These are phyloP conservation scores for Chrysoporthe deuterocubensis DNA, from an alignment of 2,329 filamentous ascomycete species.

Conservation along the genomic window DNA sequence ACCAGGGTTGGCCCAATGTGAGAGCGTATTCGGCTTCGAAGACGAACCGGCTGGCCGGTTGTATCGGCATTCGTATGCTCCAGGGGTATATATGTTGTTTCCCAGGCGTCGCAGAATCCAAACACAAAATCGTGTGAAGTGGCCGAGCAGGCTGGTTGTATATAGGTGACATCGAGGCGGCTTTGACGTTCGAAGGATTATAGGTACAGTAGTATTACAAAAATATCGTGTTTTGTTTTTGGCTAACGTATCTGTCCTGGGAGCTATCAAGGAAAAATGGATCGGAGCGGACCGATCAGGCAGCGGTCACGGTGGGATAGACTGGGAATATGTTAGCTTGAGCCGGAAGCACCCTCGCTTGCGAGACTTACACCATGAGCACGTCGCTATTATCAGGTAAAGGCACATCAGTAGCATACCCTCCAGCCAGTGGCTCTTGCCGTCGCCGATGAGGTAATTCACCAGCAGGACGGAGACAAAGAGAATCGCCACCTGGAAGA, in stretches of 20 bases:
- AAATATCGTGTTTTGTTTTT: not conserved
- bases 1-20: not conserved
- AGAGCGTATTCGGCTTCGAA: not conserved
- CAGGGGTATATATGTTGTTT: not conserved
- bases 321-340: conserved; percentile 13
- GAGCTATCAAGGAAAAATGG: not conserved
- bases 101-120: not conserved
- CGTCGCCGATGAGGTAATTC: conserved; percentile 84
- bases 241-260: not conserved
- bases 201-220: conserved; percentile 1
- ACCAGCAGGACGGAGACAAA: conserved; percentile 84
- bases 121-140: not conserved
- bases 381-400: conserved; percentile 78
- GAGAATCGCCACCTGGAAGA: conserved; percentile 84
- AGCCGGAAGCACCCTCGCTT: not conserved
- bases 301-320: conserved; percentile 14
- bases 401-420: conserved; percentile 76
- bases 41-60: not conserved
- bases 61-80: not conserved
- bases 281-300: not conserved
- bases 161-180: not conserved
- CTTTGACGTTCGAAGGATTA: not conserved
- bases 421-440: conserved; percentile 82
- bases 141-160: not conserved
- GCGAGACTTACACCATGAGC: conserved; percentile 60